phyloP scores from a whole-genome alignment of 1,284 basidiomycete species.

The Amylostereum areolatum region DNA sequence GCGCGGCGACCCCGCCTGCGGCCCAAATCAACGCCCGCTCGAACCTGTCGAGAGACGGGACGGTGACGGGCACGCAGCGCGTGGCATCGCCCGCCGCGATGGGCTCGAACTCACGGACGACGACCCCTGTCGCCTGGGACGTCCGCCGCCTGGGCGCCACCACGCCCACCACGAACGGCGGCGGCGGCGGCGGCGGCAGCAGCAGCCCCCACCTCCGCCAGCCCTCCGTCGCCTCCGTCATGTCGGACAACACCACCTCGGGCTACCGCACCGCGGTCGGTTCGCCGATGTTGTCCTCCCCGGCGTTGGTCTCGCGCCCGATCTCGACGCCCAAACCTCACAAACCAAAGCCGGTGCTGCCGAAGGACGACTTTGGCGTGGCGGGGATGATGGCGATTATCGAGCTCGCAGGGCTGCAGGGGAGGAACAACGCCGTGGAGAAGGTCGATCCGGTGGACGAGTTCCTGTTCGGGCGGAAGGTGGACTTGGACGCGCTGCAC shows the following conservation, averaged over 20 bases:
- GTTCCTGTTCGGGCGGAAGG: constrained; percentile 62
- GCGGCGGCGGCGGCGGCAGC: constrained; percentile 5
- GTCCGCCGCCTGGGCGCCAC: constrained; percentile 25
- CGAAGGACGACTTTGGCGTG: constrained; percentile 80
- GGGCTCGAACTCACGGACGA: constrained; percentile 18
- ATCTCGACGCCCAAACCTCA: constrained; percentile 13
- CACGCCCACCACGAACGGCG: constrained; percentile 27
- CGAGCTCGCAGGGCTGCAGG: constrained; percentile 50
- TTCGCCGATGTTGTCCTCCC: constrained; percentile 19
- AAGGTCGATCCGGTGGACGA: constrained; percentile 68
- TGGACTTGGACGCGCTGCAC: constrained; percentile 61
- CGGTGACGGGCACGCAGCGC: constrained; percentile 22
- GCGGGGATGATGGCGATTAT: constrained; percentile 81
- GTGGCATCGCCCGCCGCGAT: constrained; percentile 18
- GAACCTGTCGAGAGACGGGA: constrained; percentile 29
- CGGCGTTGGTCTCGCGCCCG: constrained; percentile 23
- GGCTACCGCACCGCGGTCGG: constrained; percentile 45
- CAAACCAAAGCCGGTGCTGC: constrained; percentile 38
- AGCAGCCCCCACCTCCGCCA: constrained; percentile 37
- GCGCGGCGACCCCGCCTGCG: constrained; percentile 15
- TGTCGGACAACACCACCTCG: constrained; percentile 45
- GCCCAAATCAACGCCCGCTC: constrained; percentile 22
- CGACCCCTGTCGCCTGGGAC: constrained; percentile 17
- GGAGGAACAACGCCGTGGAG: constrained; percentile 36
- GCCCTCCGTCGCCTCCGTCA: constrained; percentile 57